Evolutionary conservation across 129 eudicot species (phyloP).

Genomic region (Rutidosis leptorrhynchoides): DNA sequence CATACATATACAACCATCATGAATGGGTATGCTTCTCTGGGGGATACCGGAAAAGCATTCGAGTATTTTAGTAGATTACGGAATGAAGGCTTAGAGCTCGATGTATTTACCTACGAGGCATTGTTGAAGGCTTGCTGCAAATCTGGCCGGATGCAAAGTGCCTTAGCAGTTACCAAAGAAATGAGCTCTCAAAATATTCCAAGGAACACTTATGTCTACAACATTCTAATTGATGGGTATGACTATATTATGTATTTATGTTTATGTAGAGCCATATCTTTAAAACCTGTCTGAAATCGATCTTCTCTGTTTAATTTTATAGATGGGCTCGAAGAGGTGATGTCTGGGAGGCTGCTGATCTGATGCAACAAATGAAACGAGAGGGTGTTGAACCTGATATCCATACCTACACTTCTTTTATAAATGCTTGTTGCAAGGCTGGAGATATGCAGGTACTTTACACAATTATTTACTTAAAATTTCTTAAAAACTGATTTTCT

Average conservation of each 20-base stretch:
- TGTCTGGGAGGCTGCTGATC: conserved; percentile 99
- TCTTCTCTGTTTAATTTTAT: too few relatives aligned
- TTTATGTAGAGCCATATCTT: neutral
- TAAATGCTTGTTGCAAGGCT: conserved; percentile 95
- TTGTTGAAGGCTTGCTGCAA: conserved; percentile 95
- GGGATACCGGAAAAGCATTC: conserved; percentile 95
- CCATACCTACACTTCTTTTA: conserved; percentile 93
- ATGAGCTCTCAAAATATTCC: conserved; percentile 71
- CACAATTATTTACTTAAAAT: too few relatives aligned
- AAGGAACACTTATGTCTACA: conserved; percentile 81
- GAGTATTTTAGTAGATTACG: conserved; percentile 73
- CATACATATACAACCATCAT: conserved; percentile 85
- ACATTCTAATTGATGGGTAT: conserved; percentile 92
- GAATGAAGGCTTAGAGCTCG: conserved; percentile 86
- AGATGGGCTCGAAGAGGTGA: conserved; percentile 99
- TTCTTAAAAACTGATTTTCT: too few relatives aligned
- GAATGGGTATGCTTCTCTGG: conserved; percentile 96
- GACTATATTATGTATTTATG: neutral
- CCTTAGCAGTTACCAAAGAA: conserved; percentile 93
- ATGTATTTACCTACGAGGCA: conserved; percentile 83
- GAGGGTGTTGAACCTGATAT: conserved; percentile 94
- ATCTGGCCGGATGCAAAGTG: conserved; percentile 99
- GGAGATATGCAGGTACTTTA: conserved; percentile 99
- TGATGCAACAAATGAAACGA: conserved; percentile 93
- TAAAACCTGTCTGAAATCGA: too few relatives aligned